Evolutionary conservation across 1,139 yeast genomes (phyloP).

Genomic region (Candida sojae): DNA sequence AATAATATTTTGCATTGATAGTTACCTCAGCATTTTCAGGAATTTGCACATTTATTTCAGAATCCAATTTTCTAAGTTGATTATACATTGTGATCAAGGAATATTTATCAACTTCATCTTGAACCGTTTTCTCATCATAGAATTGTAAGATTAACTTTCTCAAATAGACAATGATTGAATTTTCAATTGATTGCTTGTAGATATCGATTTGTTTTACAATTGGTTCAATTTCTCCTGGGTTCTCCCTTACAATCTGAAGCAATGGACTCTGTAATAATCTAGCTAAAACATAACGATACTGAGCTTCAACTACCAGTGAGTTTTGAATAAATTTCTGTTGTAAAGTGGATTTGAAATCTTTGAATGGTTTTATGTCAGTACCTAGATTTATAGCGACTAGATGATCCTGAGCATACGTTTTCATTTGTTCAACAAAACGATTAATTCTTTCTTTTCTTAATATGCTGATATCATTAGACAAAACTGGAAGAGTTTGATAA

Average conservation of each 20-base stretch:
- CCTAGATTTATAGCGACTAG: slow-evolving; percentile 12
- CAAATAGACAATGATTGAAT: slow-evolving; percentile 18
- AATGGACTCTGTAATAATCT: slow-evolving; percentile 21
- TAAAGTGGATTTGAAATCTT: slow-evolving; percentile 12
- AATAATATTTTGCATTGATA: slow-evolving; percentile 27
- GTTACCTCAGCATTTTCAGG: slow-evolving; percentile 21
- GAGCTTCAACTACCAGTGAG: slow-evolving; percentile 21
- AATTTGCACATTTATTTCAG: slow-evolving; percentile 1
- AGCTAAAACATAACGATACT: slow-evolving; percentile 30
- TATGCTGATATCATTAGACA: slow-evolving; percentile 18
- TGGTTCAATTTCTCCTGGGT: slow-evolving; percentile 3
- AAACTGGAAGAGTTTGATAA: slow-evolving; percentile 21
- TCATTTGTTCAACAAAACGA: slow-evolving; percentile 20
- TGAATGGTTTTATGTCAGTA: slow-evolving; percentile 3
- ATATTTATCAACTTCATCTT: slow-evolving; percentile 28
- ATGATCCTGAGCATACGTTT: slow-evolving; percentile 19
- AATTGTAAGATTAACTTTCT: slow-evolving; percentile 19
- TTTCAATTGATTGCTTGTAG: slow-evolving; percentile 13
- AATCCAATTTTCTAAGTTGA: slow-evolving; percentile 12
- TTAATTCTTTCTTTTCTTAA: slow-evolving; percentile 15
- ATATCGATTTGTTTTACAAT: slow-evolving; percentile 10
- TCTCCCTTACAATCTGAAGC: slow-evolving; percentile 10
- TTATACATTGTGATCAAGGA: slow-evolving; percentile 24
- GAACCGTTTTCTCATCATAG: slow-evolving; percentile 5
- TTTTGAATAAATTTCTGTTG: slow-evolving; percentile 24